These are phyloP conservation scores for Alternaria arborescens DNA, from an alignment of 2,329 filamentous ascomycete genomes.

Conservation along the genomic window DNA sequence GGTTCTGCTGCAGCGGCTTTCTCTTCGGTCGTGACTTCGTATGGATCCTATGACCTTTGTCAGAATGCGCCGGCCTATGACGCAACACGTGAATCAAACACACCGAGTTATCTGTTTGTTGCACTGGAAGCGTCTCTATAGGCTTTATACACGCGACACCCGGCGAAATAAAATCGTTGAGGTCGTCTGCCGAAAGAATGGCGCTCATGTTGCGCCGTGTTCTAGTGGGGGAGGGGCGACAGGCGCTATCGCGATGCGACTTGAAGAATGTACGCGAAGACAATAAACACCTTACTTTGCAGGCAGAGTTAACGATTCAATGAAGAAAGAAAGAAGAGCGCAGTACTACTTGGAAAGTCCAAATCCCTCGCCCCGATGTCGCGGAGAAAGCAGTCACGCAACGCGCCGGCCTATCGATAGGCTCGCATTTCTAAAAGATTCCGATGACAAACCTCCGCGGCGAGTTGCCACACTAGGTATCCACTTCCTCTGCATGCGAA, in stretches of 20 bases:
- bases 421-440: slow-evolving; percentile 30
- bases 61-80: slow-evolving; percentile 34
- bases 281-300: slow-evolving; percentile 1
- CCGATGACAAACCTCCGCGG: slow-evolving; percentile 29
- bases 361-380: slow-evolving; percentile 20
- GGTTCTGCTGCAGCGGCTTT: slow-evolving; percentile 65
- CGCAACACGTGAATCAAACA: slow-evolving; percentile 16
- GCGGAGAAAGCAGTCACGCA: slow-evolving; percentile 31
- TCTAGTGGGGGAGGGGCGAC: slow-evolving; percentile 24
- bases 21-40: slow-evolving; percentile 95
- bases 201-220: slow-evolving; percentile 76
- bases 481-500: slow-evolving; percentile 10
- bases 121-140: slow-evolving; percentile 82
- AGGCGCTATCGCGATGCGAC: slow-evolving; percentile 11
- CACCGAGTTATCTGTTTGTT: slow-evolving; percentile 59
- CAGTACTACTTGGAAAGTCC: slow-evolving; percentile 14
- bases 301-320: not conserved
- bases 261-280: not conserved
- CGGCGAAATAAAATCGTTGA: slow-evolving; percentile 99
- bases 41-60: slow-evolving; percentile 59
- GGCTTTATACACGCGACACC: slow-evolving; percentile 99
- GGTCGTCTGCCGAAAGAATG: slow-evolving; percentile 93
- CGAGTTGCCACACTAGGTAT: slow-evolving; percentile 30
- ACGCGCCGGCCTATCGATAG: slow-evolving; percentile 45
- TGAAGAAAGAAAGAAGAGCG: slow-evolving; percentile 9